Conservation (phyloP, 2,329 filamentous ascomycete species). For the Fusarium nygamai region DNA sequence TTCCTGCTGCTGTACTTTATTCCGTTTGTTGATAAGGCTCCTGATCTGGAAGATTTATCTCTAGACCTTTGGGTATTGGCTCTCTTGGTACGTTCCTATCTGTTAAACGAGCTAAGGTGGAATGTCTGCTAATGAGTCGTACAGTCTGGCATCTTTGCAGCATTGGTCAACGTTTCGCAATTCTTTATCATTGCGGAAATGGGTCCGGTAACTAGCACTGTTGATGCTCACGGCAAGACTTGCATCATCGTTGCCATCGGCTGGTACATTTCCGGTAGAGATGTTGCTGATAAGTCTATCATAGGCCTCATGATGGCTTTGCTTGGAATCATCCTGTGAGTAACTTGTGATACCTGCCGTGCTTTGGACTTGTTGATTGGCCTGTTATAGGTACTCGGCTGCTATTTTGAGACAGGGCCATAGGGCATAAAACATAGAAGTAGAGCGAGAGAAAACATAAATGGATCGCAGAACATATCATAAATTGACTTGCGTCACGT, state of each 20-base stretch:
- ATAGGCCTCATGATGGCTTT: not conserved
- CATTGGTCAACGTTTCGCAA: not conserved
- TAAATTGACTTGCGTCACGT: not conserved
- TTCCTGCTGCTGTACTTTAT: not conserved
- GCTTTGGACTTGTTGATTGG: not conserved
- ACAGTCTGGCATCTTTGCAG: not conserved
- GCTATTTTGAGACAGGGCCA: not conserved
- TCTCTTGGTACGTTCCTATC: not conserved
- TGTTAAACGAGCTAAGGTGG: accelerated
- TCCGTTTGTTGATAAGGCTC: not conserved
- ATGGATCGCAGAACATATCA: accelerated
- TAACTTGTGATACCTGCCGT: accelerated
- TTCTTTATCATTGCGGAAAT: not conserved
- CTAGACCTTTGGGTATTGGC: not conserved
- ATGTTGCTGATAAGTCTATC: not conserved
- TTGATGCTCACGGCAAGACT: not conserved
- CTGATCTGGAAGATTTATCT: not conserved
- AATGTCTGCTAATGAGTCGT: accelerated
- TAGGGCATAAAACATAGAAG: accelerated
- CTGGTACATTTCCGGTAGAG: not conserved
- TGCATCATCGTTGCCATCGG: not conserved
- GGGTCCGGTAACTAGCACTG: not conserved
- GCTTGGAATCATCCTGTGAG: not conserved
- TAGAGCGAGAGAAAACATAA: accelerated
- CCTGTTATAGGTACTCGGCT: not conserved